Evolutionary conservation across 192 early-diverging fungal genomes (phyloP), one percentile per base, ranked within the genome.

Genomic region (Coemansia sp.): DNA sequence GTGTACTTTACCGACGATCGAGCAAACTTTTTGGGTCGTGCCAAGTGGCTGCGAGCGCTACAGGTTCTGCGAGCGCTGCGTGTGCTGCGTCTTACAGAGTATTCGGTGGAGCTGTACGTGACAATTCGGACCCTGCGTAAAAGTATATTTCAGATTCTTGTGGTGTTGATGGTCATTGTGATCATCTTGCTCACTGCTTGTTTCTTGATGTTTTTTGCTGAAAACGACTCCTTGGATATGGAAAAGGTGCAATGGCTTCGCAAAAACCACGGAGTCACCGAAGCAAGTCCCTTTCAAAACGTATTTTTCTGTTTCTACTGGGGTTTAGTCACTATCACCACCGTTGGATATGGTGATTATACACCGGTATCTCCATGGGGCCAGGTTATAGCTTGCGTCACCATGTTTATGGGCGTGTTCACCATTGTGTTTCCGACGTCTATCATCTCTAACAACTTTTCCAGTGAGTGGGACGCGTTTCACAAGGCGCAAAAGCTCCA

Each of bases 401-500:
- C 85, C 12, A 86, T 86, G 84, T 49, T 83, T 20, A 67, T 80
- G 60, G 85, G 85, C 36, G 76, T 86, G 58, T 73, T 85, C n/a
- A 80, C 77, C 4, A 81, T 86, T 56, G 85, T 82, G 55, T 71
- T 86, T 42, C 85, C 84, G 32, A 83, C 85, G 4, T 83, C 83
- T 1, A 86, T 86, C 48, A 85, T 86, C 20, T 83, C 83, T 3
- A 85, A 81, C 57, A 85, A 85, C 63, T 85, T 86, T 68, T 73
- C 73, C 7, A 70, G 42, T 42, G 85, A 86, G 61, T 85, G 81
- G 84, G 61, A 67, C n/a, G 74, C 79, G n/a, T 82, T 76, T 29
- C 64, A 68, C 51, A 70, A 48, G 49, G 78, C 78, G 36, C 78
- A 75, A 51, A 72, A 75, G 60, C 20, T 75, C 5, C 52, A 72